These are phyloP conservation scores for Glycine soja DNA, from an alignment of 306 rosid species.

Conservation along the genomic window DNA sequence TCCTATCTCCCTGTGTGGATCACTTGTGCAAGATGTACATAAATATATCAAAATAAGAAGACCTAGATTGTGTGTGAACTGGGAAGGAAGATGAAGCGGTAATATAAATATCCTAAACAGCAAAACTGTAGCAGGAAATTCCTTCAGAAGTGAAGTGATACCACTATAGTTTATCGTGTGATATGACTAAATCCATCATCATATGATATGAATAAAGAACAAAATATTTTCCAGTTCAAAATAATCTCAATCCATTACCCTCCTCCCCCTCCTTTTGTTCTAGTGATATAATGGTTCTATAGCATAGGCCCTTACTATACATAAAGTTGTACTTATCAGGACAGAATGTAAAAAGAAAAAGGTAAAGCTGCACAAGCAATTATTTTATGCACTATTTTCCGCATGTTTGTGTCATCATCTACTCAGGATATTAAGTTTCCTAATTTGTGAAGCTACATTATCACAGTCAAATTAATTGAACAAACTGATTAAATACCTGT, in stretches of 20 bases:
- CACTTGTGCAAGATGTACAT: background rate
- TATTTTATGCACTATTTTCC: background rate
- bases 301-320: background rate
- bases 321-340: background rate
- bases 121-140: conserved; percentile 1
- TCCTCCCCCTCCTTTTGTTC: too few species aligned
- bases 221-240: background rate
- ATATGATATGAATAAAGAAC: too few species aligned
- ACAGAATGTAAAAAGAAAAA: background rate
- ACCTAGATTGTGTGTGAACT: background rate
- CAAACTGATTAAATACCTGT: conserved; percentile 62
- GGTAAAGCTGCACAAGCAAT: background rate
- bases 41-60: background rate
- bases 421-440: background rate
- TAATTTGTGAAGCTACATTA: conserved; percentile 19
- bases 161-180: background rate
- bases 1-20: background rate
- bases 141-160: background rate
- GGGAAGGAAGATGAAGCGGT: background rate
- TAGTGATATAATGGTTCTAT: conserved; percentile 5
- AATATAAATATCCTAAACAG: background rate
- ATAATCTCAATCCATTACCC: background rate
- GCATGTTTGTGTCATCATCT: background rate
- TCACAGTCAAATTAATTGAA: conserved; percentile 16
- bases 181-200: too few species aligned